Evolutionary conservation across 2,329 filamentous ascomycete genomes (phyloP).

Genomic region (Arachnopeziza araneosa): DNA sequence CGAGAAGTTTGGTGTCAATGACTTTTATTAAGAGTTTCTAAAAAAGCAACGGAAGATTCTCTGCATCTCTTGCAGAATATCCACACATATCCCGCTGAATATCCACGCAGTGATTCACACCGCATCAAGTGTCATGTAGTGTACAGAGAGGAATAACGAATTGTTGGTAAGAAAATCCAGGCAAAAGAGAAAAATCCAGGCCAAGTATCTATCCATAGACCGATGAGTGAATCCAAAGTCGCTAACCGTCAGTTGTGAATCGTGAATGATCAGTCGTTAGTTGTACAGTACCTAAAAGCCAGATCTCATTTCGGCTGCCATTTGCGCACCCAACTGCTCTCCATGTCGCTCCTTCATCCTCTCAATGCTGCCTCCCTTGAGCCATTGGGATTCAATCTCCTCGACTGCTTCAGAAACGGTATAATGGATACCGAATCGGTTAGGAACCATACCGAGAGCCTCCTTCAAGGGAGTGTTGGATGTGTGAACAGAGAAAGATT

Average conservation of each 20-base stretch:
- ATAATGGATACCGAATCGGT: not conserved
- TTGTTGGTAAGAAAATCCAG: not conserved
- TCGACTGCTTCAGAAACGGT: not conserved
- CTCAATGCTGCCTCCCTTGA: not conserved
- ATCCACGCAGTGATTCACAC: not conserved
- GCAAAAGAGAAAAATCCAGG: too few relatives aligned
- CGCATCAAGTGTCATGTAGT: not conserved
- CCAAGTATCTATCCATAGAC: not conserved
- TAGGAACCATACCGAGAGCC: constrained; percentile 2
- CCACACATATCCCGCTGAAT: not conserved
- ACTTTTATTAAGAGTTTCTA: not conserved
- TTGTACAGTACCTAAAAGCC: too few relatives aligned
- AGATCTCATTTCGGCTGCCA: too few relatives aligned
- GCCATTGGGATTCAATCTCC: not conserved
- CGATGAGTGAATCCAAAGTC: not conserved
- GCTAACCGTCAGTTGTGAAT: too few relatives aligned
- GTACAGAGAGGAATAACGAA: not conserved
- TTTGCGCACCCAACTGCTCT: too few relatives aligned
- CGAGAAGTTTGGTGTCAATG: not conserved
- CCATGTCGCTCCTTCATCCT: too few relatives aligned
- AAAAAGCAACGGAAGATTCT: not conserved
- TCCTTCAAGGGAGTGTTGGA: constrained; percentile 1
- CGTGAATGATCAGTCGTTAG: too few relatives aligned
- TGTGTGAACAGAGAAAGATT: not conserved
- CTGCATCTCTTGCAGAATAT: too few relatives aligned